Percentiles rank a stretch among this genome's conserved stretches.
Evolutionary conservation across 208 protist species (phyloP).

Genomic region (Trypanosoma theileri): DNA sequence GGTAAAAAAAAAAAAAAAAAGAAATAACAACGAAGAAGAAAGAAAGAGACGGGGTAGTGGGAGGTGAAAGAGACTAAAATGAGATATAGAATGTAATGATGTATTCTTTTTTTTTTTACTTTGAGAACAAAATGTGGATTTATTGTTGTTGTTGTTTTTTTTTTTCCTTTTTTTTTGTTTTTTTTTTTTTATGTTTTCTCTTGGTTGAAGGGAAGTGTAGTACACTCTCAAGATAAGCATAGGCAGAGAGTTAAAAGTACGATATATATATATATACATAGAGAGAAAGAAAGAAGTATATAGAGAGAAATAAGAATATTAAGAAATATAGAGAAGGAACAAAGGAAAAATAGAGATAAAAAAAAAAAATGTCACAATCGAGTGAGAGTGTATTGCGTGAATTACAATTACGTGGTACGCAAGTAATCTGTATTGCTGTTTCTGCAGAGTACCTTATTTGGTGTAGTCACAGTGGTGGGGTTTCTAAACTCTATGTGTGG

Average conservation of each 20-base stretch:
- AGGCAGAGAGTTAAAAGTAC: no score
- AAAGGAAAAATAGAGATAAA: not conserved
- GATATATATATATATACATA: conserved; percentile 4
- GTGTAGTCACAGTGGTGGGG: conserved; percentile 9
- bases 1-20: conserved; percentile 1
- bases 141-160: conserved; percentile 11
- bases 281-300: not conserved
- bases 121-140: not conserved
- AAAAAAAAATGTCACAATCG: conserved; percentile 1
- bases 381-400: conserved; percentile 1
- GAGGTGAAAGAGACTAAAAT: no score
- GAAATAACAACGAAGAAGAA: no score
- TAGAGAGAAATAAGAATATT: not conserved
- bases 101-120: conserved; percentile 18
- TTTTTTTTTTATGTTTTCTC: conserved; percentile 17
- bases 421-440: conserved; percentile 26
- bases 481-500: conserved; percentile 15
- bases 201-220: not conserved
- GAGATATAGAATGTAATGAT: not conserved
- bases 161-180: not conserved
- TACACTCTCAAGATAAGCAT: no score
- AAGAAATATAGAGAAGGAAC: conserved; percentile 1
- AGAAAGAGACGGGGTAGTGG: no score
- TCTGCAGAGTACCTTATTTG: conserved; percentile 23
- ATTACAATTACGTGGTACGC: not conserved